A percentile compares a stretch with the other conserved stretches of the same genome.
These are phyloP conservation scores for Digitaria exilis DNA, from an alignment of 202 grass and related monocot species.

Conservation along the genomic window DNA sequence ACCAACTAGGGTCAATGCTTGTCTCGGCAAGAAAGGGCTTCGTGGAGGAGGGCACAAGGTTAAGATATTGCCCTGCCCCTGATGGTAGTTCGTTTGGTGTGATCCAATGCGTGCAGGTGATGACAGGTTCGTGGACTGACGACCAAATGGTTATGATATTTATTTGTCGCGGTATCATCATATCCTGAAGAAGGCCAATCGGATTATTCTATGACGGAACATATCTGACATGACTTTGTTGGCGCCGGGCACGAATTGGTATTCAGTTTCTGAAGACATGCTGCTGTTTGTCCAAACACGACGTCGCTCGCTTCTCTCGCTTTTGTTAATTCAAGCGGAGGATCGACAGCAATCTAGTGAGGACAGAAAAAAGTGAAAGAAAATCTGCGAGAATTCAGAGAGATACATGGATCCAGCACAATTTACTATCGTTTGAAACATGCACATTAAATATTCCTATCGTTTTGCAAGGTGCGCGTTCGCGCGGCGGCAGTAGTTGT, in stretches of 20 bases:
- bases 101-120: not conserved
- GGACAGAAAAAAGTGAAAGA: not conserved
- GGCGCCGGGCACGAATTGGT: not conserved
- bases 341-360: too few relatives aligned
- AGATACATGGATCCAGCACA: not conserved
- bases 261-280: not conserved
- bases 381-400: not conserved
- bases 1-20: slow-evolving; percentile 2
- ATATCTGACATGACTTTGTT: not conserved
- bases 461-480: not conserved
- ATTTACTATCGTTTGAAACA: not conserved
- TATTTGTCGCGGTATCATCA: not conserved
- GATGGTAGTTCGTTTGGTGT: not conserved
- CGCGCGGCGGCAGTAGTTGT: not conserved
- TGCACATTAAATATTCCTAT: not conserved
- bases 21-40: not conserved
- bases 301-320: not conserved
- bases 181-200: not conserved
- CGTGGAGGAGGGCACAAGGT: not conserved
- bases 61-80: not conserved
- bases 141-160: not conserved
- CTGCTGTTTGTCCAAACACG: not conserved
- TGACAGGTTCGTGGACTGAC: not conserved
- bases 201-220: not conserved
- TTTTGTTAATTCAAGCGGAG: not conserved